phyloP scores from a whole-genome alignment of 2,329 filamentous ascomycete genomes.

The Trematosphaeria pertusa region DNA sequence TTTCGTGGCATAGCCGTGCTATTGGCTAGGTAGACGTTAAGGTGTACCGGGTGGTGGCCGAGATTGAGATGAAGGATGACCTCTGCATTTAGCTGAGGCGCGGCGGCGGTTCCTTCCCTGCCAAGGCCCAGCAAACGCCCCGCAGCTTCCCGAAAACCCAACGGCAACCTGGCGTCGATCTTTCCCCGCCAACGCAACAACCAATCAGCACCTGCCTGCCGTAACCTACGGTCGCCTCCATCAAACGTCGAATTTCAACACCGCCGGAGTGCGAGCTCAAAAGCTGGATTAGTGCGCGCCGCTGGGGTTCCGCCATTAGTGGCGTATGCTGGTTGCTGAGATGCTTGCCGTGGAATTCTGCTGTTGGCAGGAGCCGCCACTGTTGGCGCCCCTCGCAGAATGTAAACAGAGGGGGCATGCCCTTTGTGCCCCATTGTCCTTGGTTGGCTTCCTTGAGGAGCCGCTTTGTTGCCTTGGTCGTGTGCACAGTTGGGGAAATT shows the following conservation, averaged over 20 bases:
- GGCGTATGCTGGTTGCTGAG: not conserved
- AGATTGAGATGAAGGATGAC: constrained; percentile 4
- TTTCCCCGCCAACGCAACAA: not conserved
- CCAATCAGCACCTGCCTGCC: constrained; percentile 6
- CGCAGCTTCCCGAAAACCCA: constrained; percentile 2
- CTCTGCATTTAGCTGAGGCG: constrained; percentile 1
- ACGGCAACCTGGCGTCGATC: constrained; percentile 10
- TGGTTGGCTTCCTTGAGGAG: not conserved
- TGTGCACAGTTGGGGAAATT: not conserved
- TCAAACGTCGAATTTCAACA: constrained; percentile 6
- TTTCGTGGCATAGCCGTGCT: too few relatives aligned
- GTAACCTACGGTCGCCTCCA: constrained; percentile 5
- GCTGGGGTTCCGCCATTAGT: not conserved
- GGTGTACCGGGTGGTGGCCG: not conserved
- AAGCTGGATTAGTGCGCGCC: not conserved
- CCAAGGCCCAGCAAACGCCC: constrained; percentile 2
- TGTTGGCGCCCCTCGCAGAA: constrained; percentile 12
- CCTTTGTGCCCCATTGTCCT: not conserved
- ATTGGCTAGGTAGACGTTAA: not conserved
- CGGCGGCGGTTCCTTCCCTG: too few relatives aligned
- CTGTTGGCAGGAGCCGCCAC: not conserved
- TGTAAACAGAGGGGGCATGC: constrained; percentile 10
- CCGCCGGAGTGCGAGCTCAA: not conserved
- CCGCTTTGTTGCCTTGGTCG: not conserved
- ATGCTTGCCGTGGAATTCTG: constrained; percentile 1